These are phyloP conservation scores for Lumnitzera racemosa DNA, from an alignment of 345 rosid species.

Conservation along the genomic window DNA sequence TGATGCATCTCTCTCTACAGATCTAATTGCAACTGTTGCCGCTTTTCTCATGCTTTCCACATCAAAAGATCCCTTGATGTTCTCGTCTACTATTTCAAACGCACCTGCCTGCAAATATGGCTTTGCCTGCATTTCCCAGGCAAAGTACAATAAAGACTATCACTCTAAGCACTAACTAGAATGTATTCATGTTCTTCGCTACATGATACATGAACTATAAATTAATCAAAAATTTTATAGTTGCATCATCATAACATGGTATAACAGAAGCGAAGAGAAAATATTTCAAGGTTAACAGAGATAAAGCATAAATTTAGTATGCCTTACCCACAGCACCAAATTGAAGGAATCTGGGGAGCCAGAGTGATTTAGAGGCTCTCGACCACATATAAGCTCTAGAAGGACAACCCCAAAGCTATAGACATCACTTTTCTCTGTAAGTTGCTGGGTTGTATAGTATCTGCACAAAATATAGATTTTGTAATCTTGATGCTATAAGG, in stretches of 20 bases:
- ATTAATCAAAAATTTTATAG: neutral
- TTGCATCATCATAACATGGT: neutral
- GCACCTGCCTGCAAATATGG: conserved; percentile 89
- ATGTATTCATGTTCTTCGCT: neutral
- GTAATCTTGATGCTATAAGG: too few relatives aligned
- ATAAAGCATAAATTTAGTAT: neutral
- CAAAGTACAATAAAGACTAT: neutral
- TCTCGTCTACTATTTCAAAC: conserved; percentile 71
- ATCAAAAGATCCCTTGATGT: conserved; percentile 51
- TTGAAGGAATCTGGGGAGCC: conserved; percentile 94
- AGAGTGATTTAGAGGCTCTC: conserved; percentile 71
- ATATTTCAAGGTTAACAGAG: neutral
- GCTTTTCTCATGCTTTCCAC: conserved; percentile 66
- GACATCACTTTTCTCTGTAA: conserved; percentile 89
- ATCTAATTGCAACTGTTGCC: conserved; percentile 48
- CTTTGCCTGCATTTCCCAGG: conserved; percentile 54
- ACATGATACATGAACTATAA: neutral
- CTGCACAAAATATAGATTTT: conserved; percentile 22
- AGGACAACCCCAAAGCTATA: conserved; percentile 93
- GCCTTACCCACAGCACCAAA: conserved; percentile 76
- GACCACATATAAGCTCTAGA: conserved; percentile 84
- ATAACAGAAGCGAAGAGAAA: too few relatives aligned
- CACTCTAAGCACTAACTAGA: neutral
- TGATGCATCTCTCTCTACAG: conserved; percentile 78
- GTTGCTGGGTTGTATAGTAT: conserved; percentile 79